Conservation (phyloP, 805 yeast species). For the Metschnikowia drakensbergensis region DNA sequence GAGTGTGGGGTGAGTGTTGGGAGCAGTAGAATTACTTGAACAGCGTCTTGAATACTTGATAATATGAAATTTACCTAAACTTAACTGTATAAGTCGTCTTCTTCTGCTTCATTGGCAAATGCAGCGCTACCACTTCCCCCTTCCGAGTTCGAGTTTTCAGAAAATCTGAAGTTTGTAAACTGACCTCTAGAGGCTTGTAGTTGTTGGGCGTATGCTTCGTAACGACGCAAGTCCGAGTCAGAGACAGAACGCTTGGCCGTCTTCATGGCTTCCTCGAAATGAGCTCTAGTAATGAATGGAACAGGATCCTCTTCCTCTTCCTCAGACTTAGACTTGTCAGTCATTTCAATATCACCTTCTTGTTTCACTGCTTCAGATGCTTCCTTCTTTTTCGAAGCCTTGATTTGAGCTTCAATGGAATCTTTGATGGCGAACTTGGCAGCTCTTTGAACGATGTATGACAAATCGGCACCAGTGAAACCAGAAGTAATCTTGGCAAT, state of each 20-base stretch:
- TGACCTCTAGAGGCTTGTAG: conserved; percentile 95
- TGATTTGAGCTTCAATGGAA: conserved; percentile 76
- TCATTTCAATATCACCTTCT: conserved; percentile 48
- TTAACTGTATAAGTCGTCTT: conserved; percentile 29
- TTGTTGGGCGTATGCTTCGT: conserved; percentile 97
- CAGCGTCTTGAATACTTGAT: not conserved
- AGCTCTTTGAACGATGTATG: conserved; percentile 95
- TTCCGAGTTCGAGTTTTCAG: conserved; percentile 27
- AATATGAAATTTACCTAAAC: not conserved
- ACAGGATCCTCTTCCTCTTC: conserved; percentile 79
- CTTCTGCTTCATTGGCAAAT: conserved; percentile 46
- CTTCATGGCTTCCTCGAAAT: conserved; percentile 99
- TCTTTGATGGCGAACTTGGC: conserved; percentile 99
- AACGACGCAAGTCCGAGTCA: conserved; percentile 96
- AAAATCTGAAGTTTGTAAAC: conserved; percentile 83
- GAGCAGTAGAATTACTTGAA: not conserved
- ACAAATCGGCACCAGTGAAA: conserved; percentile 98
- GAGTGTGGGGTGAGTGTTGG: not conserved
- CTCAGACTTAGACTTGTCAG: conserved; percentile 28
- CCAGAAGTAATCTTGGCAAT: conserved; percentile 95
- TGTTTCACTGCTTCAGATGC: conserved; percentile 33
- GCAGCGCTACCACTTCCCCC: conserved; percentile 30
- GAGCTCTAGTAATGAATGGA: conserved; percentile 89
- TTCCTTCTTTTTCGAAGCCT: conserved; percentile 37
- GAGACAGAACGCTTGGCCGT: conserved; percentile 97